Evolutionary conservation across 805 yeast species (phyloP), one percentile per base, ranked within the genome.

Genomic region (Candida taoyuanica): DNA sequence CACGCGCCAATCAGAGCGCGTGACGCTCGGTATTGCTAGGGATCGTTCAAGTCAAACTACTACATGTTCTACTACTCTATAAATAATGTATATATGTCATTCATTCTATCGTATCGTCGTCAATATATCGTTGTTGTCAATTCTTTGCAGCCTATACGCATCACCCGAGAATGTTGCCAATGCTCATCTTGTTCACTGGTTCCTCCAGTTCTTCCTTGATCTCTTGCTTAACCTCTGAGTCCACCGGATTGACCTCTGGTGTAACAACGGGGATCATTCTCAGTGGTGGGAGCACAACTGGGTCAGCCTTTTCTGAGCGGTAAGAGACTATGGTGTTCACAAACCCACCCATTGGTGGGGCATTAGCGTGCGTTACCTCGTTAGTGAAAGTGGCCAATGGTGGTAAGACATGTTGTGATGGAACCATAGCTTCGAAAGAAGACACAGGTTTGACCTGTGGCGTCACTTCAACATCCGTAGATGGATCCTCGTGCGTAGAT

Each of bases 121-220:
- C 24, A 21, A n/a, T n/a, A n/a, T n/a, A n/a, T n/a, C n/a, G n/a
- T n/a, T n/a, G n/a, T n/a, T n/a, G n/a, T n/a, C n/a, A n/a, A n/a
- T n/a, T n/a, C n/a, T n/a, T n/a, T n/a, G n/a, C n/a, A n/a, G n/a
- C n/a, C n/a, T n/a, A n/a, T n/a, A n/a, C n/a, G n/a, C n/a, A n/a
- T 34, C 35, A 50, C 17, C 49, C 52, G 8, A 51, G 38, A 9
- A 51, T 48, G 21, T 26, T 49, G 3, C 50, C 50, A 29, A 51
- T 51, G 30, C 54, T 46, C 56, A 51, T 51, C 18, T 40, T 45
- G 11, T 43, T 35, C 19, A 39, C 38, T 3, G 37, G 16, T 27
- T 53, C 19, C 49, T 56, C 34, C 37, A 5, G 14, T 17, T 33
- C 8, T 6, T 12, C 30, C 13, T 32, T 29, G 7, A 15, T 15